A percentile compares a stretch with the other conserved stretches of the same genome.
These are phyloP conservation scores for Neurospora sp. DNA, from an alignment of 495 filamentous ascomycete species.

Conservation along the genomic window DNA sequence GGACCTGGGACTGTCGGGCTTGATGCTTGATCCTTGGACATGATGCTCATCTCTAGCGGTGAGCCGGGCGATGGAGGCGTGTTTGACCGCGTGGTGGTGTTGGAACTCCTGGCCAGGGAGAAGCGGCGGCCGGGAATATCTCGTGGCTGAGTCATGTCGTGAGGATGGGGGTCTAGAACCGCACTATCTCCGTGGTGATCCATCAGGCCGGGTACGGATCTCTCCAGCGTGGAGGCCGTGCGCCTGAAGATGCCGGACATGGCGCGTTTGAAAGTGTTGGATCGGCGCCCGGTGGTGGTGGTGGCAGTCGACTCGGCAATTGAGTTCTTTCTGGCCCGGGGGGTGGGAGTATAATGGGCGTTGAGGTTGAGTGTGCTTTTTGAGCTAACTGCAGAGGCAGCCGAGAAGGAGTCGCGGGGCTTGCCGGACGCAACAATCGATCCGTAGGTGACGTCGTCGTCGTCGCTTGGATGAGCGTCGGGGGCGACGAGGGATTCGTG, in stretches of 20 bases:
- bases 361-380: slow-evolving; percentile 2
- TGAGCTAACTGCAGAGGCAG: neutral
- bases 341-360: slow-evolving; percentile 5
- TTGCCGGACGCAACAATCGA: neutral
- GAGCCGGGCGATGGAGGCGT: slow-evolving; percentile 43
- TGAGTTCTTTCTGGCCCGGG: neutral
- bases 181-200: slow-evolving; percentile 8
- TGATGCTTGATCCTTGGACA: slow-evolving; percentile 19
- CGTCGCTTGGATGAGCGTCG: neutral
- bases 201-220: slow-evolving; percentile 8
- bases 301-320: slow-evolving; percentile 1
- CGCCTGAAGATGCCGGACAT: slow-evolving; percentile 26
- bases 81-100: slow-evolving; percentile 42
- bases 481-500: slow-evolving; percentile 23
- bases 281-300: slow-evolving; percentile 7
- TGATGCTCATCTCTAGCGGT: slow-evolving; percentile 24
- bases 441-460: neutral
- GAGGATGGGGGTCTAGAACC: slow-evolving; percentile 8
- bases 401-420: neutral
- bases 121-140: slow-evolving; percentile 29
- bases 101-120: slow-evolving; percentile 35
- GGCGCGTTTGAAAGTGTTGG: slow-evolving; percentile 24
- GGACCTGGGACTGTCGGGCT: slow-evolving; percentile 26
- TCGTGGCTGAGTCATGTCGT: slow-evolving; percentile 13
- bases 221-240: slow-evolving; percentile 23